Conservation (phyloP, 768 basidiomycete genomes). For the Naematelia encephala region DNA sequence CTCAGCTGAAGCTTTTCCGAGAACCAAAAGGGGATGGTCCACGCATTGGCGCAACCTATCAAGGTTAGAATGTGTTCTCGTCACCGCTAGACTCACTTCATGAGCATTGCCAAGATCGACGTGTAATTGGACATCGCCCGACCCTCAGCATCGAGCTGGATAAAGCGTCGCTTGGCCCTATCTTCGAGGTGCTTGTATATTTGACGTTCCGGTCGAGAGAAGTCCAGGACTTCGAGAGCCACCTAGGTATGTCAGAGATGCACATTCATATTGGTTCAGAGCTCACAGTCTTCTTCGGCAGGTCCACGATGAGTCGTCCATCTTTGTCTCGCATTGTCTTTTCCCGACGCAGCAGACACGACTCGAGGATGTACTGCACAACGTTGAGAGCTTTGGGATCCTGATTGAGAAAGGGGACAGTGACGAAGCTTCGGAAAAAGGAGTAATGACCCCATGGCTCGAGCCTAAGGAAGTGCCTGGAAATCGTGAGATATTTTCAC, state of each 20-base stretch:
- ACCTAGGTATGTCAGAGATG: conserved; percentile 57
- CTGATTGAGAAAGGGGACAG: conserved; percentile 81
- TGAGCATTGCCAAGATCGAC: conserved; percentile 76
- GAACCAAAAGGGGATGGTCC: conserved; percentile 80
- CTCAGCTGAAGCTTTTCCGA: conserved; percentile 54
- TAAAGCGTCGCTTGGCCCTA: conserved; percentile 74
- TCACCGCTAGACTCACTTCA: conserved; percentile 61
- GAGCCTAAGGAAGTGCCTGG: conserved; percentile 50
- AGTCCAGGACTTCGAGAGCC: conserved; percentile 68
- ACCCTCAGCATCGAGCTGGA: conserved; percentile 76
- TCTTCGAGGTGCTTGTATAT: conserved; percentile 84
- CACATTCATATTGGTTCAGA: not conserved
- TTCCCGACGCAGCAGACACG: conserved; percentile 78
- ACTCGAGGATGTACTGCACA: conserved; percentile 90
- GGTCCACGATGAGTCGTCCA: conserved; percentile 80
- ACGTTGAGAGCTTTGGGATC: conserved; percentile 92
- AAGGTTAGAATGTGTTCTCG: not conserved
- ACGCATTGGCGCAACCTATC: conserved; percentile 82
- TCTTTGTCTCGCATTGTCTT: conserved; percentile 86
- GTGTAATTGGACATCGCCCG: conserved; percentile 66
- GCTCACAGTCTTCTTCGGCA: conserved; percentile 76
- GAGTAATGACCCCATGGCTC: conserved; percentile 53
- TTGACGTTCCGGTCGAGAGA: conserved; percentile 73
- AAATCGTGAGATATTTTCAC: conserved; percentile 5
- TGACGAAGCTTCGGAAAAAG: conserved; percentile 87